Conservation (phyloP, 1,284 basidiomycete species). For the Microstroma glucosiphilum region DNA sequence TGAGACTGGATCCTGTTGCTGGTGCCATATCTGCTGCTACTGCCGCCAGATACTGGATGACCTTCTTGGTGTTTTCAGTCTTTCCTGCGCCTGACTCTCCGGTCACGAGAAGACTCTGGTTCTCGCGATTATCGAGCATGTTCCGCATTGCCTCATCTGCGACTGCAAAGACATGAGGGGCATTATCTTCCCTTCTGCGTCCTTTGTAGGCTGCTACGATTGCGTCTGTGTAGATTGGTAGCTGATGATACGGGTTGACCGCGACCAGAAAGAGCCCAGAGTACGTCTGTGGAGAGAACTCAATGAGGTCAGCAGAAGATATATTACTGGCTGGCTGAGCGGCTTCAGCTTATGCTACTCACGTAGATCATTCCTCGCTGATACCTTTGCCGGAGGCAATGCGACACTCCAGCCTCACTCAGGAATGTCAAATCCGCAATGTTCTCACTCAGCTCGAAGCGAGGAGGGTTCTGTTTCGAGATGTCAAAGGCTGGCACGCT, state of each 20-base stretch:
- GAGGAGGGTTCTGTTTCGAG: constrained; percentile 71
- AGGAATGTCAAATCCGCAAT: constrained; percentile 97
- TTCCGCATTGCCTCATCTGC: constrained; percentile 97
- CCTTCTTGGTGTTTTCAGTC: constrained; percentile 99
- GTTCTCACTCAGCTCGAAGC: constrained; percentile 95
- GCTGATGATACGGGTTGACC: constrained; percentile 89
- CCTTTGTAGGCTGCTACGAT: constrained; percentile 88
- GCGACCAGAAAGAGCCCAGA: constrained; percentile 95
- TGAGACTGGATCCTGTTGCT: constrained; percentile 17
- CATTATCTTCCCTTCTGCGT: constrained; percentile 85
- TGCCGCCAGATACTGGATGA: constrained; percentile 97
- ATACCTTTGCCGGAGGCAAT: constrained; percentile 87
- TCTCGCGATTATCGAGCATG: constrained; percentile 94
- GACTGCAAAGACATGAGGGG: constrained; percentile 94
- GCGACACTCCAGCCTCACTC: constrained; percentile 97
- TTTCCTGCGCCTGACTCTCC: constrained; percentile 99
- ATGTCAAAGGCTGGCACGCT: constrained; percentile 18
- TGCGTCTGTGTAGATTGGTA: constrained; percentile 89
- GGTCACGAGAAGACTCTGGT: constrained; percentile 97
- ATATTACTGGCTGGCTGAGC: constrained; percentile 8
- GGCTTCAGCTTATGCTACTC: constrained; percentile 60
- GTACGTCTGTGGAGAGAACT: constrained; percentile 61
- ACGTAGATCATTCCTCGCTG: constrained; percentile 82
- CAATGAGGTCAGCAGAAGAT: not conserved
- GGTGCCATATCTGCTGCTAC: constrained; percentile 64